Base-by-base conservation (phyloP, 1,139 yeast species). In the Candida freyschussii region DNA sequence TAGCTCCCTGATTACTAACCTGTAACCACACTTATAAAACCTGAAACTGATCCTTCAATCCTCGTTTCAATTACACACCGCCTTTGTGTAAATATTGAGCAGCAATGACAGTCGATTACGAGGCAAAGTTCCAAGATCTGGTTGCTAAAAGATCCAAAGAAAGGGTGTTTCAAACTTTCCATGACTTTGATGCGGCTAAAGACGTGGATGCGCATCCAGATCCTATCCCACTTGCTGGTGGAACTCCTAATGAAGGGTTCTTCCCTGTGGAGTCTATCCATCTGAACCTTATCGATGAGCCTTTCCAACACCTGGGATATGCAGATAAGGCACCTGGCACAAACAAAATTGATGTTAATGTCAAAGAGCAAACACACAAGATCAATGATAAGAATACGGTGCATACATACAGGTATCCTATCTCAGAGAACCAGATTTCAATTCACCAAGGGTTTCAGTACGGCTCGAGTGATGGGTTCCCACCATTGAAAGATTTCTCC, bases 231-330 rank as follows among this genome's bases (percentile, higher is more conserved):
- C 59, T 76, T 36, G 70, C 69, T 26, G 75, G 70, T 48, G 82
- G 82, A 15, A 64, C 66, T 44, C 83, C 83, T 11, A 72, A 74
- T 47, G 65, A 65, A 36, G 78, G 77, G 1, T 69, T 75, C 48
- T 75, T 75, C 56, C 82, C 82, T 2, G 55, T 75, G 29, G 72
- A 72, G 27, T 61, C 72, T 3, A 64, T 75, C 24, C 67, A 66
- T 31, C 56, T 74, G 27, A 62, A 65, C 36, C 52, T 73, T 26
- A 64, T 65, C 17, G 65, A 67, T 17, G 57, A 60, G 30, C 78
- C 78, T 1, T 50, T 41, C 42, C 51, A 48, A 22, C 52, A 51
- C 26, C 27, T 53, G 17, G 29, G 36, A 3, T 49, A 47, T 24
- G 33, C 36, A 7, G 33, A 38, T 6, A 50, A 43, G 23, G 36